Base-by-base conservation (phyloP, 371 early-diverging fungal species). In the Apophysomyces variabilis region DNA sequence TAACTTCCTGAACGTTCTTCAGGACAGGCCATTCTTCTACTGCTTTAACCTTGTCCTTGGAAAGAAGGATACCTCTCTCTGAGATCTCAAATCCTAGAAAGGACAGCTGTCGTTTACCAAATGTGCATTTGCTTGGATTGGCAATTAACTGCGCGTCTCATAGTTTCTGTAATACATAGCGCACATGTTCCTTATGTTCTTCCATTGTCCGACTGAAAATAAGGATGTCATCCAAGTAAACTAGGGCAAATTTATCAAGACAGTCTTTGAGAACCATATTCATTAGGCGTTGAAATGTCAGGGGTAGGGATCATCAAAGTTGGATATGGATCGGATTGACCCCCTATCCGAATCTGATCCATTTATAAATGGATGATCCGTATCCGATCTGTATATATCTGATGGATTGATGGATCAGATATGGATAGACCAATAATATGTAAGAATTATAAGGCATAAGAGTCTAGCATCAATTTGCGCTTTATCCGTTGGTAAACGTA, bases 141-240 rank as follows among this genome's bases (percentile, higher is more conserved):
- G 60, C 69, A 12, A 67, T 71, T 3, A 89, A 62, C 3, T 74
- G 50, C 5, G 76, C 60, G 4, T 80, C 43, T 1, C 62, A 26
- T 5, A 89, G 70, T 9, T 67, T 38, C 0, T 70, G 14, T 3
- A 88, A 63, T 1, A 88, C 82, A 5, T 38, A 38, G 4, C 59
- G 38, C 11, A 85, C 44, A 61, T 89, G 79, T 11, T 57, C 3
- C 5, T 63, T 35, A 57, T 89, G 88, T 32, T 87, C 81, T 7
- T 82, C 74, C n/a, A 41, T n/a, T 11, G 70, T 76, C 12, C 74
- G 57, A 5, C 80, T 79, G 60, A 72, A 89, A 26, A 92, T 84
- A 0, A 89, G 62, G 1, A 89, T 84, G 62, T 89, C 85, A 63
- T 91, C 88, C 0, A 90, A 45, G 45, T 85, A 90, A 1, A 84